A percentile compares a stretch with the other conserved stretches of the same genome.
Evolutionary conservation across 73 alveolate species (phyloP).

Genomic region (Effrenium voratum): DNA sequence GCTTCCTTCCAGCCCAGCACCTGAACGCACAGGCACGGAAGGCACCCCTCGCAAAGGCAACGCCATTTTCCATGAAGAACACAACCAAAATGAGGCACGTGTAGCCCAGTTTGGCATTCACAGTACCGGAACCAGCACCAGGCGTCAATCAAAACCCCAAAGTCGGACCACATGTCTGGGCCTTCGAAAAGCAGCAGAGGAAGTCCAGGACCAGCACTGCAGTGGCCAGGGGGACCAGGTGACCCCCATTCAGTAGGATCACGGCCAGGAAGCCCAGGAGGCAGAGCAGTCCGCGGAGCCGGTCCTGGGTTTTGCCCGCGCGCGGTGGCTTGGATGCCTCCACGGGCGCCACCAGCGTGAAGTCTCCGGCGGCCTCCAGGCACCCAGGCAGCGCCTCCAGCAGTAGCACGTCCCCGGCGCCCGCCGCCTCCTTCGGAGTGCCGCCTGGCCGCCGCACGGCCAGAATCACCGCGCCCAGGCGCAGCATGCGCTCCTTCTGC

Average conservation of each 20-base stretch:
- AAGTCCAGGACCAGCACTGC: slow-evolving; percentile 48
- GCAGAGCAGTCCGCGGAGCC: slow-evolving; percentile 59
- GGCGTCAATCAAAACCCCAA: no score
- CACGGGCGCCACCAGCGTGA: slow-evolving; percentile 45
- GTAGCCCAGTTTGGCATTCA: no score
- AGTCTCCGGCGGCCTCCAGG: background rate
- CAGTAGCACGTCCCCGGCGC: slow-evolving; percentile 47
- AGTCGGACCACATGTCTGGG: no score
- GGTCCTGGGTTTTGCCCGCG: slow-evolving; percentile 42
- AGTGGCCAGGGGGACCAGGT: slow-evolving; percentile 46
- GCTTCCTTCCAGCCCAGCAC: slow-evolving; percentile 81
- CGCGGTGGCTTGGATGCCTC: slow-evolving; percentile 83
- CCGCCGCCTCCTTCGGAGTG: background rate
- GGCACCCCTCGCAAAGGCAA: no score
- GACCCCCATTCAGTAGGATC: slow-evolving; percentile 23
- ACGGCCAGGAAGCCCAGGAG: slow-evolving; percentile 15
- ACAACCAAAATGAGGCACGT: no score
- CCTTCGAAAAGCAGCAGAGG: slow-evolving; percentile 67
- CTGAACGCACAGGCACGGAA: no score
- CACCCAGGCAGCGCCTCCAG: slow-evolving; percentile 65
- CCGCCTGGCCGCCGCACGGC: slow-evolving; percentile 35
- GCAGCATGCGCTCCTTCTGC: slow-evolving; percentile 41
- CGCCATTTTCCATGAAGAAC: no score
- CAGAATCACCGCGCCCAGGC: slow-evolving; percentile 30
- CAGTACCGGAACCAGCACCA: no score